Evolutionary conservation across 257 asterid species (phyloP).

Genomic region (Solanum acaule): DNA sequence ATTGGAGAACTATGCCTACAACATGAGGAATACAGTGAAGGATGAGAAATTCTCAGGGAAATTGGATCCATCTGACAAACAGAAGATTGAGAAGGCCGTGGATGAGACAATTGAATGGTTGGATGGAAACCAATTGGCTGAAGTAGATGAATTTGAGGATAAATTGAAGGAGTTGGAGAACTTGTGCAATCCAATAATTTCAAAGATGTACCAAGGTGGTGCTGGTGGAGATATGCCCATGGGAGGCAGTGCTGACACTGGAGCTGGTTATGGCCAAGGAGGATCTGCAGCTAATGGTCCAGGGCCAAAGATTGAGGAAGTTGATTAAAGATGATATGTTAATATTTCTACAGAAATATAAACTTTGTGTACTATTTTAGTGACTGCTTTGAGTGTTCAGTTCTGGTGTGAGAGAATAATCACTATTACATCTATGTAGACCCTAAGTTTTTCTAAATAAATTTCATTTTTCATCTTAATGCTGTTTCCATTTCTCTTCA

Average conservation of each 20-base stretch:
- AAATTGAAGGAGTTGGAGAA: slow-evolving; percentile 48
- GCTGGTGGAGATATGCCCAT: slow-evolving; percentile 27
- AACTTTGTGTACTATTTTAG: background rate
- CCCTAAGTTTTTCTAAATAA: background rate
- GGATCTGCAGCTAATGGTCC: slow-evolving; percentile 16
- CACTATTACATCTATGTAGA: background rate
- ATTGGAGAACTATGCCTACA: slow-evolving; percentile 47
- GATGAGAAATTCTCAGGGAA: slow-evolving; percentile 36
- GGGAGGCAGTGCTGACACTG: slow-evolving; percentile 29
- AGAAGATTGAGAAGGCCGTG: slow-evolving; percentile 40
- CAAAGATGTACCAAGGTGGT: slow-evolving; percentile 42
- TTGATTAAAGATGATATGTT: slow-evolving; percentile 18
- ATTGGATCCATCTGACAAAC: slow-evolving; percentile 31
- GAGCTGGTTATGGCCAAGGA: slow-evolving; percentile 13
- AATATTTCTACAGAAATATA: background rate
- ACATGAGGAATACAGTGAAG: slow-evolving; percentile 31
- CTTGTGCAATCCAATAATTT: slow-evolving; percentile 36
- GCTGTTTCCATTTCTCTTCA: background rate
- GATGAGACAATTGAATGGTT: slow-evolving; percentile 42
- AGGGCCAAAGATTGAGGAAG: slow-evolving; percentile 59
- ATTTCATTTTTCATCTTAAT: background rate
- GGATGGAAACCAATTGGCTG: slow-evolving; percentile 54
- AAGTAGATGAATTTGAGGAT: slow-evolving; percentile 52
- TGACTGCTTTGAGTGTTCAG: background rate
- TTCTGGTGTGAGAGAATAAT: background rate